phyloP scores from a whole-genome alignment of 441 rosid species.

The Isatis lusitanica region DNA sequence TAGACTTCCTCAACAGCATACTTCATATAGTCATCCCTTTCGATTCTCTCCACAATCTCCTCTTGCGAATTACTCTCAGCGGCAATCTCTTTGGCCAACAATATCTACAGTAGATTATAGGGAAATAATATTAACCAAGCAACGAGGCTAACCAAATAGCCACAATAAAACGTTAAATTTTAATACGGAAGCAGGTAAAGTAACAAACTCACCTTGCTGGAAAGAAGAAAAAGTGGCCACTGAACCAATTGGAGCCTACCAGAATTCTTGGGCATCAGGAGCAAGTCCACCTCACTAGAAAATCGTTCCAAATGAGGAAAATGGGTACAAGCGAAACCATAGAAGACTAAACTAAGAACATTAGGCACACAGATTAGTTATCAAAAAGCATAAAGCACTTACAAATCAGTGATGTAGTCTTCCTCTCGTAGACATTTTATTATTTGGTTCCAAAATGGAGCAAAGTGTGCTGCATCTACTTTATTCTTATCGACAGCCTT shows the following conservation, averaged over 20 bases:
- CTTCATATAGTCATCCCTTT: slow-evolving; percentile 89
- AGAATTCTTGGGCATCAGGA: slow-evolving; percentile 93
- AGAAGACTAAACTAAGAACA: slow-evolving; percentile 10
- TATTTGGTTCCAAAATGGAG: slow-evolving; percentile 98
- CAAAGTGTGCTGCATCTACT: slow-evolving; percentile 81
- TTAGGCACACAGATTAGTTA: slow-evolving; percentile 15
- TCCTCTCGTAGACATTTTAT: slow-evolving; percentile 85
- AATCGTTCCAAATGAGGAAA: slow-evolving; percentile 11
- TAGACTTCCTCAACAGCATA: slow-evolving; percentile 95
- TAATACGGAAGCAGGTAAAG: slow-evolving; percentile 4
- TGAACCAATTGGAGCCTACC: slow-evolving; percentile 82
- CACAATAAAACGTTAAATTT: slow-evolving; percentile 11
- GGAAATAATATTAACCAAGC: slow-evolving; percentile 1
- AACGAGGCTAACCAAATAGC: slow-evolving; percentile 2
- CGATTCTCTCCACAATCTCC: slow-evolving; percentile 87
- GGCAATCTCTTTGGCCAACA: slow-evolving; percentile 91
- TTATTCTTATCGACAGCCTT: slow-evolving; percentile 66
- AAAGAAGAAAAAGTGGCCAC: slow-evolving; percentile 99
- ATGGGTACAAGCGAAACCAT: neutral
- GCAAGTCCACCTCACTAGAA: slow-evolving; percentile 90
- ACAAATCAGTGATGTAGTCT: slow-evolving; percentile 85
- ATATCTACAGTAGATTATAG: slow-evolving; percentile 50
- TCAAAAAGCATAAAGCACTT: slow-evolving; percentile 41
- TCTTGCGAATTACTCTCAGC: slow-evolving; percentile 66
- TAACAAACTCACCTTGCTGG: slow-evolving; percentile 77